Conservation (phyloP, 1,284 basidiomycete species). For the Ceratorhiza oryzae-sativae region DNA sequence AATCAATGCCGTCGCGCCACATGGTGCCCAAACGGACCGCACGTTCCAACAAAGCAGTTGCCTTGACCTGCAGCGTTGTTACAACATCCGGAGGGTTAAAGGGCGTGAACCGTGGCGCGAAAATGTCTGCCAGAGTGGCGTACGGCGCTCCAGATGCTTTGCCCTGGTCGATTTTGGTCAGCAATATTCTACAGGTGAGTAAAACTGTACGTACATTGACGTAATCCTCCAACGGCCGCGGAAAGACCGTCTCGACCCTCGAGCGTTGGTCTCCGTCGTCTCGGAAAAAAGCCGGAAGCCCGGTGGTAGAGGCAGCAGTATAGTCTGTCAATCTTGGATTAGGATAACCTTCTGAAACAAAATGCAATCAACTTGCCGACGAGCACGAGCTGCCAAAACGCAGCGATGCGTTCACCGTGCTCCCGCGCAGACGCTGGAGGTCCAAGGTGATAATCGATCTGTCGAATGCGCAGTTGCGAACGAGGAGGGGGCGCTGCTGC, state of each 20-base stretch:
- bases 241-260: conserved; percentile 28
- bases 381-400: conserved; percentile 33
- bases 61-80: conserved; percentile 24
- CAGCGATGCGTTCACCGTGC: conserved; percentile 36
- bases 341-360: not conserved
- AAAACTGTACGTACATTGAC: conserved; percentile 6
- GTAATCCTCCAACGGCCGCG: conserved; percentile 27
- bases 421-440: conserved; percentile 22
- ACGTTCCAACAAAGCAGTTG: conserved; percentile 26
- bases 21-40: conserved; percentile 28
- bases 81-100: not conserved
- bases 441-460: conserved; percentile 17
- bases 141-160: conserved; percentile 9
- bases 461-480: not conserved
- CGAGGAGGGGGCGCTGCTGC: not conserved
- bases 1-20: conserved; percentile 8
- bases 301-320: conserved; percentile 23
- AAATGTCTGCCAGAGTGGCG: conserved; percentile 19
- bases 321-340: conserved; percentile 4
- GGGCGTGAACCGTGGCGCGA: conserved; percentile 6
- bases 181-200: not conserved
- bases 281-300: conserved; percentile 29
- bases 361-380: conserved; percentile 11
- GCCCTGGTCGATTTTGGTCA: not conserved
- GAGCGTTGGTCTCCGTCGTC: conserved; percentile 37